Evolutionary conservation across 306 rosid species (phyloP), one percentile per base, ranked within the genome.

Genomic region (Vicia faba): DNA sequence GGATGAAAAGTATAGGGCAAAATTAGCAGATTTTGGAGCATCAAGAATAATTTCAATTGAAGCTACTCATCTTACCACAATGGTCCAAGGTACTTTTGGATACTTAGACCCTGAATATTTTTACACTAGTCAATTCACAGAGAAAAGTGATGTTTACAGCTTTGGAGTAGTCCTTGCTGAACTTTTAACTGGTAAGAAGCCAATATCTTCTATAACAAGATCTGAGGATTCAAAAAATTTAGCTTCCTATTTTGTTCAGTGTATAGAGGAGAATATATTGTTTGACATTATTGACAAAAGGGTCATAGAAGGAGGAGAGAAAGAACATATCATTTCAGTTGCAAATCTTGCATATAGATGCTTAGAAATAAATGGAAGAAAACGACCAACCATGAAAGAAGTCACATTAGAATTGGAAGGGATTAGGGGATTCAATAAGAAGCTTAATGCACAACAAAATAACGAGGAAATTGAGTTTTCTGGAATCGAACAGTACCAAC

Each of bases 301-400:
- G 49, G 68, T 86, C 14, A 2, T 9, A 20, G 54, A 74, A 7
- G 82, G 67, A 9, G 80, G 46, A 3, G 14, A 51, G 4, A 72
- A 38, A 33, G 80, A 82, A 9, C 77, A 83, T 7, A 45, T 80
- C 20, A 5, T 36, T 10, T 67, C 1, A 3, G 79, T 83, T 60
- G 85, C 86, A 3, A 60, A 66, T 28, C 67, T 86, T 44, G 85
- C 83, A 4, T 25, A 50, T 5, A 77, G 82, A 48, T 84, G 88
- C 54, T 40, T 86, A 63, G 45, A 59, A 43, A 29, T 79, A 64
- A 77, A 64, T 11, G 88, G 88, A 12, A 79, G 25, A 62, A 74
- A 65, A 5, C 70, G 87, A 7, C 88, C 91, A 11, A 76, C 74
- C 0, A 79, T 81, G 91, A 81, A 63, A 64, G 86, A 86, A 69